Conservation (phyloP, 75 land plant genomes). For the Chamaecyparis obtusa region DNA sequence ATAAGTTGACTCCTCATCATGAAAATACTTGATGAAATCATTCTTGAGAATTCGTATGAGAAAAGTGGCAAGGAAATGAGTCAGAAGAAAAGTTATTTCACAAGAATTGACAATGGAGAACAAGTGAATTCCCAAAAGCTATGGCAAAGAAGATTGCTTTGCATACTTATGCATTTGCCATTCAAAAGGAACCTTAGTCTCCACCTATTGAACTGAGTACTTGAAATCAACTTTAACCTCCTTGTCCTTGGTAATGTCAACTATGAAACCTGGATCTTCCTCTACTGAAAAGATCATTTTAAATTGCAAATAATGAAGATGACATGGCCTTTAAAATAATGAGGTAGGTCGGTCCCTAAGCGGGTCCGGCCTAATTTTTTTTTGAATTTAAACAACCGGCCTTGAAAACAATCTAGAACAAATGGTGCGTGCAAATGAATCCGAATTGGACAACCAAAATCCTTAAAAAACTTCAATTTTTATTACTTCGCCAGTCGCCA, state of each 20-base stretch:
- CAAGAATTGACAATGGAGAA: slow-evolving; percentile 55
- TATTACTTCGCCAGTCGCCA: too few relatives aligned
- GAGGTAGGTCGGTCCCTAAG: too few relatives aligned
- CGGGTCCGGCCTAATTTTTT: too few relatives aligned
- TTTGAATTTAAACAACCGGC: too few relatives aligned
- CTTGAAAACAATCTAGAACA: too few relatives aligned
- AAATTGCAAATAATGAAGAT: too few relatives aligned
- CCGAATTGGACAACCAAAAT: too few relatives aligned
- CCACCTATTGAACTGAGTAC: slow-evolving; percentile 39
- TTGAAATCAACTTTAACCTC: slow-evolving; percentile 15
- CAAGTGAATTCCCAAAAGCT: slow-evolving; percentile 49
- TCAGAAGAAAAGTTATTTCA: slow-evolving; percentile 43
- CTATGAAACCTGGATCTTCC: slow-evolving; percentile 14
- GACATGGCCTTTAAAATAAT: too few relatives aligned
- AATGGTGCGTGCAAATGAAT: too few relatives aligned
- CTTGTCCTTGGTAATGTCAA: slow-evolving; percentile 29
- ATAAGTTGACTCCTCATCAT: too few relatives aligned
- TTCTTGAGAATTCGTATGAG: slow-evolving; percentile 37
- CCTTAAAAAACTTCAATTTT: too few relatives aligned
- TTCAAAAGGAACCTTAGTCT: slow-evolving; percentile 26
- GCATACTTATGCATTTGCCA: slow-evolving; percentile 46
- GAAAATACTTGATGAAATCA: slow-evolving; percentile 25
- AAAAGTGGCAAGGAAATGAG: slow-evolving; percentile 44
- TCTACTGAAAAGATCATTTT: too few relatives aligned
- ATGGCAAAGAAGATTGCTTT: slow-evolving; percentile 34